Base-by-base conservation (phyloP, 805 yeast species). In the Candida nonsorbophila region DNA sequence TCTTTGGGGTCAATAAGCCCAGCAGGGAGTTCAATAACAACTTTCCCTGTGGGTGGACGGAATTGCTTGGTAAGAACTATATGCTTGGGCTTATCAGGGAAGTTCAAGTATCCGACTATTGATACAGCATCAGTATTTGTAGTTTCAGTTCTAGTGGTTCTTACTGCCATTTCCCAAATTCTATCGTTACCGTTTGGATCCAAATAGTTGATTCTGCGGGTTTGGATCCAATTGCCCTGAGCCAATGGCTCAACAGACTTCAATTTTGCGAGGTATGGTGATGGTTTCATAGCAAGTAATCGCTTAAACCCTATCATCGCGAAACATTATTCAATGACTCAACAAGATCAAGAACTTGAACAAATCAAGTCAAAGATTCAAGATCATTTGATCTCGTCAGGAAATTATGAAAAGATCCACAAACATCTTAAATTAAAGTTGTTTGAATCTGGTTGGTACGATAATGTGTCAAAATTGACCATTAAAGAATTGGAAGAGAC, bases 21-120 rank as follows among this genome's bases (percentile, higher is more conserved):
- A 1, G 98, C 98, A 1, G 98, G 98, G 51, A 88, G 71, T 55
- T 90, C 98, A 38, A 90, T 77, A 47, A 94, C 81, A 6, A 90
- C 85, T 12, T 86, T 90, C 30, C 72, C 80, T 3, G 82, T 83
- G 1, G 98, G 97, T 1, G 97, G 96, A 33, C 98, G 71, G 60
- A 82, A 90, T 53, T 90, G 98, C 50, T 84, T 85, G 49, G 85
- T 90, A 11, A 92, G 60, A 6, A 87, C 69, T 16, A 74, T 47
- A 24, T 58, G 51, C 16, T 44, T 40, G 1, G 41, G 41, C 9
- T 33, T 19, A 3, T 77, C 19, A 6, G 70, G 13, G 69, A 70
- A 5, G 38, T 75, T 69, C 29, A 87, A 55, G 11, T 87, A 62
- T 0, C 95, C 88, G 17, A 88, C 62, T 25, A 90, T 80, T 3